Evolutionary conservation across 495 filamentous ascomycete genomes (phyloP).

Genomic region (Penicillium pancosmium): DNA sequence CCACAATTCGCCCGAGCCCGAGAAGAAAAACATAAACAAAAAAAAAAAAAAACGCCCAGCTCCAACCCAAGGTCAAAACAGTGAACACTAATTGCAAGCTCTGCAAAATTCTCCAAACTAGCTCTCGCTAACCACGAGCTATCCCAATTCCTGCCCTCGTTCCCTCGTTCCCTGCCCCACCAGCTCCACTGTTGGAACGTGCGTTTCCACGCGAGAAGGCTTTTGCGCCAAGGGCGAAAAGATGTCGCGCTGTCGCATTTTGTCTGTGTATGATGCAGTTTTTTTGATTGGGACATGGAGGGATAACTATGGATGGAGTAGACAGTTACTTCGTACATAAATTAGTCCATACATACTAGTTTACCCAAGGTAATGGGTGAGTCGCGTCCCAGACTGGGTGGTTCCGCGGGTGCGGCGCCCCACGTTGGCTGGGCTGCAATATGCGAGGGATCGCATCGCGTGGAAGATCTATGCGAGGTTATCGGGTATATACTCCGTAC

Average conservation of each 20-base stretch:
- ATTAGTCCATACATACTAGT: background rate
- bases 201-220: background rate
- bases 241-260: too few species aligned
- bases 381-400: conserved; percentile 6
- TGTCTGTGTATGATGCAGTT: too few species aligned
- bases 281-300: too few species aligned
- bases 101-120: background rate
- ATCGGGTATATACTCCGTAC: conserved; percentile 1
- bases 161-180: conserved; percentile 4
- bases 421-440: background rate
- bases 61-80: background rate
- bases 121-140: background rate
- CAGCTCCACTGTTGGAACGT: conserved; percentile 10
- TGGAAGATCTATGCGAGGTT: conserved; percentile 3
- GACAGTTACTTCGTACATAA: too few species aligned
- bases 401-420: conserved; percentile 13
- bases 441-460: conserved; percentile 1
- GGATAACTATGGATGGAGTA: too few species aligned
- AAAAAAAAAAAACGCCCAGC: background rate
- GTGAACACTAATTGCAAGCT: background rate
- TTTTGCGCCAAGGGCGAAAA: background rate
- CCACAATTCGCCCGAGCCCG: too few species aligned
- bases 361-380: background rate
- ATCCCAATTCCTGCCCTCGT: background rate
- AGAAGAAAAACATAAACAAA: background rate